Evolutionary conservation across 75 land plant species (phyloP), one percentile per base, ranked within the genome.

Genomic region (Pinus tabuliformis): DNA sequence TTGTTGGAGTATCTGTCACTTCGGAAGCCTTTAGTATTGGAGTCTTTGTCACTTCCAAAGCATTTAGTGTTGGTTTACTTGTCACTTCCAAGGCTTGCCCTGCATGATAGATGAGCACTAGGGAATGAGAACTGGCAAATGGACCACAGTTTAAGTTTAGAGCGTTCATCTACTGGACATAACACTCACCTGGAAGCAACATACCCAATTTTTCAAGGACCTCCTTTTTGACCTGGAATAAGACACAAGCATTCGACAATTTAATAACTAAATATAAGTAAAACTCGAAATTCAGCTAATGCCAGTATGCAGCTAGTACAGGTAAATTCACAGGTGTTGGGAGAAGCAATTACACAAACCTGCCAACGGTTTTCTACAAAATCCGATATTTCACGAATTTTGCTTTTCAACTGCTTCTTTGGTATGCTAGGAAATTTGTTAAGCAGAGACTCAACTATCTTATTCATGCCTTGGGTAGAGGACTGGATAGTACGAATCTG

Each of bases 281-380:
- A 3, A 14, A 57, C n/a, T 20, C 42, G 14, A 59, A 45, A 37
- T 33, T 14, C 59, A 52, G 18, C 22, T 22, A 3, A 64, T 20
- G 21, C 63, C 37, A 6, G 11, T 1, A 56, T n/a, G 9, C 59
- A 66, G 37, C 9, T 21, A 24, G 9, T 9, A 20, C 12, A 18
- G 15, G 1, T 26, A 62, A 73, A 37, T 2, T 3, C 37, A 21
- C 21, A 72, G 73, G 73, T 33, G 16, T 62, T 28, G 66, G n/a
- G 0, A 62, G 17, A 17, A 15, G 14, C 4, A n/a, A 7, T n/a
- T 22, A 33, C 1, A 77, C 73, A 61, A 59, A 93, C 96, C 94
- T 93, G 91, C 96, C 96, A 93, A 21, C 79, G 88, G 63, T 86
- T 84, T 54, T 93, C 94, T 59, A 75, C 80, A 76, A 89, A 91